These are phyloP conservation scores for Eimeria maxima DNA, from an alignment of 169 alveolate species.

Conservation along the genomic window DNA sequence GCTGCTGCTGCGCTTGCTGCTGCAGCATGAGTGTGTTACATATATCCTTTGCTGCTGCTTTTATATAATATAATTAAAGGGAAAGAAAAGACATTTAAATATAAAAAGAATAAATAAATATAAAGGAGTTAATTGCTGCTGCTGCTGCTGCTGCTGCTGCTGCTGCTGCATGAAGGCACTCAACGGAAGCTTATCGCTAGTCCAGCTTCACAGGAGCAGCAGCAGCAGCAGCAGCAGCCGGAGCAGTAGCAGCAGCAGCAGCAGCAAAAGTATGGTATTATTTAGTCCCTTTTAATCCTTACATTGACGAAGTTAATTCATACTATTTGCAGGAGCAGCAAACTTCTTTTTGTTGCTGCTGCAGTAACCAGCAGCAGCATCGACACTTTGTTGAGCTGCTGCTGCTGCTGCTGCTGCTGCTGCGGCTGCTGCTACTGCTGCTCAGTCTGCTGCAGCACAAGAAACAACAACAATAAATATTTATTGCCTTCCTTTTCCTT, in stretches of 20 bases:
- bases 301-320: neutral
- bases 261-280: neutral
- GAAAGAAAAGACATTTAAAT: no score
- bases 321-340: neutral
- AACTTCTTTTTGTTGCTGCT: neutral
- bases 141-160: no score
- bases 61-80: no score
- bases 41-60: no score
- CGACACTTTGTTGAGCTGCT: conserved; percentile 7
- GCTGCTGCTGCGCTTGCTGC: neutral
- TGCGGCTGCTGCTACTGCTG: conserved; percentile 41
- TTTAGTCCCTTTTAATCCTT: neutral
- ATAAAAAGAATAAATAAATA: no score
- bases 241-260: conserved; percentile 34
- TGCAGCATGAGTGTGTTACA: no score
- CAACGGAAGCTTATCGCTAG: no score
- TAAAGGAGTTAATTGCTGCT: no score
- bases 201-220: no score
- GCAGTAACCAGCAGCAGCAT: neutral
- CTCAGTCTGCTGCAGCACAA: conserved; percentile 10
- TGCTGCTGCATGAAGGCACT: no score
- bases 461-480: neutral
- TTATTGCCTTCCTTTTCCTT: neutral
- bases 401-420: conserved; percentile 50
- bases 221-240: conserved; percentile 39